These are phyloP conservation scores for Coemansia sp. DNA, from an alignment of 192 early-diverging fungal species.

Conservation along the genomic window DNA sequence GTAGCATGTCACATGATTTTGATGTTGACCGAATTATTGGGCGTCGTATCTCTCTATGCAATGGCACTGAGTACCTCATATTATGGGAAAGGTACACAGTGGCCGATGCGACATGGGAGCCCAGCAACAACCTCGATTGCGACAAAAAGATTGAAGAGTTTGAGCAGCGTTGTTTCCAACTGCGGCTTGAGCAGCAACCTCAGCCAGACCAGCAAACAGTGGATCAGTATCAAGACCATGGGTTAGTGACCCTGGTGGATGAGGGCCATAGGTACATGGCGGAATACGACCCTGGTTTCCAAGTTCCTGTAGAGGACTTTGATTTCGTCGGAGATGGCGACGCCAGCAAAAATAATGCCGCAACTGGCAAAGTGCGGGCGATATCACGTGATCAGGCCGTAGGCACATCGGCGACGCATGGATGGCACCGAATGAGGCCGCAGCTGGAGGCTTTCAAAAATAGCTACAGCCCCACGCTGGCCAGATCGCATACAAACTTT, in stretches of 20 bases:
- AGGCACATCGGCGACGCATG: constrained; percentile 14
- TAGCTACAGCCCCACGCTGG: not conserved
- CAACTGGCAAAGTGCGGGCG: not conserved
- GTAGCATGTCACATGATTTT: constrained; percentile 2
- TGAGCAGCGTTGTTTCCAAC: constrained; percentile 24
- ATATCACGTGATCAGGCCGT: not conserved
- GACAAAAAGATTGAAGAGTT: constrained; percentile 15
- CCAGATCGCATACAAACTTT: not conserved
- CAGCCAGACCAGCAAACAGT: not conserved
- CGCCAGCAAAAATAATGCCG: not conserved
- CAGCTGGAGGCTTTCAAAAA: not conserved
- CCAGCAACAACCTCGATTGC: constrained; percentile 7
- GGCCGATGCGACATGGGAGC: constrained; percentile 23
- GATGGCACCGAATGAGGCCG: constrained; percentile 17
- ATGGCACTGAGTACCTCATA: constrained; percentile 32
- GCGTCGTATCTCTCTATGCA: constrained; percentile 18
- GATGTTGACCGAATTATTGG: constrained; percentile 47
- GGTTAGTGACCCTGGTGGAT: constrained; percentile 35
- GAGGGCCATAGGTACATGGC: constrained; percentile 15
- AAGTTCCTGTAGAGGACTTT: constrained; percentile 26
- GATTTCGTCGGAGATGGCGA: constrained; percentile 8
- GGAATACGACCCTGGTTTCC: constrained; percentile 8
- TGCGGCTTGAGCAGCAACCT: constrained; percentile 5
- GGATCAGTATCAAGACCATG: constrained; percentile 34
- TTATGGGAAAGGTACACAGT: constrained; percentile 26